Evolutionary conservation across 306 rosid genomes (phyloP).

Genomic region (Vachellia collinsii): DNA sequence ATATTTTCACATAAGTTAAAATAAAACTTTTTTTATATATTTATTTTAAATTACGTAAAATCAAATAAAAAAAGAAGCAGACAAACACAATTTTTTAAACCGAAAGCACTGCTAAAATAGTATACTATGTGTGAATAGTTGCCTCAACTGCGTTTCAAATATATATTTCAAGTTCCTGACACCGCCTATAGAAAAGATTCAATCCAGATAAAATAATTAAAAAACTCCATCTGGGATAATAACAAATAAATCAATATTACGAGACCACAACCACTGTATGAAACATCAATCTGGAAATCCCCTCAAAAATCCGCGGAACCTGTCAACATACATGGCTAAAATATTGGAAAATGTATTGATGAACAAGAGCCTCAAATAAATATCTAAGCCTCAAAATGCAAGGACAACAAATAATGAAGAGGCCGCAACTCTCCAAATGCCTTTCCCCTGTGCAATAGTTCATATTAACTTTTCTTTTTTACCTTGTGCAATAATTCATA

Average conservation of each 20-base stretch:
- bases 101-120: too few relatives aligned
- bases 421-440: conserved; percentile 53
- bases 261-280: conserved; percentile 31
- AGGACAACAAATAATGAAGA: conserved; percentile 61
- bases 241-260: not conserved
- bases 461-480: conserved; percentile 32
- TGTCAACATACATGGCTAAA: conserved; percentile 41
- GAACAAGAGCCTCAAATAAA: conserved; percentile 42
- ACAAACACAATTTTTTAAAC: too few relatives aligned
- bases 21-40: too few relatives aligned
- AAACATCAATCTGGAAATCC: conserved; percentile 34
- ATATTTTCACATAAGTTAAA: too few relatives aligned
- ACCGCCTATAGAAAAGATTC: too few relatives aligned
- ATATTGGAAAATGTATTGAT: conserved; percentile 44
- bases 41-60: too few relatives aligned
- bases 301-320: conserved; percentile 62
- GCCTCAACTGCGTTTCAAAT: too few relatives aligned
- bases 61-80: too few relatives aligned
- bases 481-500: conserved; percentile 69
- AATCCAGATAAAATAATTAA: too few relatives aligned
- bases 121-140: too few relatives aligned
- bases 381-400: conserved; percentile 45
- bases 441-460: conserved; percentile 73
- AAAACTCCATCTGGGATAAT: not conserved
- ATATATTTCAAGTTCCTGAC: too few relatives aligned